These are phyloP conservation scores for Chaetomium sp. DNA, from an alignment of 2,329 filamentous ascomycete species.

Conservation along the genomic window DNA sequence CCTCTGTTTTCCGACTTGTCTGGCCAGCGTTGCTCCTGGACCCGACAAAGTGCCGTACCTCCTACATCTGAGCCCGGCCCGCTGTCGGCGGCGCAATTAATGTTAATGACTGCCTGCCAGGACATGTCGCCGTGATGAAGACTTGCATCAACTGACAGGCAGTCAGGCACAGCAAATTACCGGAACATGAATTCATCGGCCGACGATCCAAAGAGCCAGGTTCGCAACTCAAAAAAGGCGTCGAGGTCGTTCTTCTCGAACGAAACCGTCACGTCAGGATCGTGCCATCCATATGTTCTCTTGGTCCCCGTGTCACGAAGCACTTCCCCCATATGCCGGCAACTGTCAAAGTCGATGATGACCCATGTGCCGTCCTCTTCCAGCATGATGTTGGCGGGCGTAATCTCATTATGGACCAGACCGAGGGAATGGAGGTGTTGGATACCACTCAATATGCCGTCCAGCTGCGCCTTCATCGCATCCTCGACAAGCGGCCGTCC, in stretches of 20 bases:
- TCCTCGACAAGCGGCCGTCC: conserved; percentile 4
- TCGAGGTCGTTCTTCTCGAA: conserved; percentile 7
- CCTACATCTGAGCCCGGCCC: too few species aligned
- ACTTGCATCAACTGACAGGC: background rate
- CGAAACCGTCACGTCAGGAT: background rate
- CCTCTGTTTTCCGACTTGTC: too few species aligned
- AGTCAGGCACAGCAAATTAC: background rate
- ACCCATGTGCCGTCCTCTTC: conserved; percentile 4
- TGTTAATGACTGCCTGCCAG: too few species aligned
- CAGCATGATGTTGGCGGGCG: conserved; percentile 5
- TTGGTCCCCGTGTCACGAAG: conserved; percentile 1
- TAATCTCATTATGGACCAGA: conserved; percentile 8
- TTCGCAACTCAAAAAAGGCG: conserved; percentile 1
- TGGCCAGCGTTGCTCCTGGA: too few species aligned
- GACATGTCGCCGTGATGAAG: background rate
- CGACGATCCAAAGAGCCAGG: conserved; percentile 6
- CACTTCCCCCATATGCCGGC: conserved; percentile 1
- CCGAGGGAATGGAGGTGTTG: conserved; percentile 5
- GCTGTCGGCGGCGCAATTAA: too few species aligned
- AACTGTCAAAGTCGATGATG: conserved; percentile 6
- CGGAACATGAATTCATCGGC: conserved; percentile 3
- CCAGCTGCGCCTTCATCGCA: background rate
- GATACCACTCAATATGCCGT: background rate
- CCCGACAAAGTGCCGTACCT: too few species aligned
- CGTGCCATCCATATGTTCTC: conserved; percentile 7